A percentile compares a stretch with the other conserved stretches of the same genome.
Evolutionary conservation across 2,329 filamentous ascomycete genomes (phyloP).

Genomic region (Hawksworthiomyces lignivorus): DNA sequence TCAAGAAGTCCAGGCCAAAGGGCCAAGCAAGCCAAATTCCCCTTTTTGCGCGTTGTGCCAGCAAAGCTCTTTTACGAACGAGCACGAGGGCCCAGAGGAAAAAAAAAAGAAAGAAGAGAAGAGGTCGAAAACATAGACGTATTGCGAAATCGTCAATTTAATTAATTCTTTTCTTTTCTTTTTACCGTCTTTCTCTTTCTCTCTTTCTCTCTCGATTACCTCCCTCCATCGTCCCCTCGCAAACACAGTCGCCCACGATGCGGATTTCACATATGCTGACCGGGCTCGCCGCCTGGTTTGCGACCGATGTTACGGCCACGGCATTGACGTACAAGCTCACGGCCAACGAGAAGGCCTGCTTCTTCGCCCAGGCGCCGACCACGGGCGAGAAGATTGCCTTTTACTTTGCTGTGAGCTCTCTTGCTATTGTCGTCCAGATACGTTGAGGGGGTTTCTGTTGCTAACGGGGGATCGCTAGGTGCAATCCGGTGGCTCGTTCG

Average conservation of each 20-base stretch:
- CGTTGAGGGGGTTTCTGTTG: neutral
- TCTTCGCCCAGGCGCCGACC: constrained; percentile 74
- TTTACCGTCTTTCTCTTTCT: neutral
- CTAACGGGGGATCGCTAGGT: constrained; percentile 50
- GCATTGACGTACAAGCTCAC: constrained; percentile 88
- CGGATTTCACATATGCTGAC: constrained; percentile 53
- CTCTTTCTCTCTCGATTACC: neutral
- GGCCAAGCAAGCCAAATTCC: constrained; percentile 1
- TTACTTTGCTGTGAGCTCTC: constrained; percentile 79
- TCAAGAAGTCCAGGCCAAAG: constrained; percentile 6
- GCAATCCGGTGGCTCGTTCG: constrained; percentile 96
- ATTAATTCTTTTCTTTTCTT: too few species aligned
- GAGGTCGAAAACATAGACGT: too few species aligned
- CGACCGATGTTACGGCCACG: constrained; percentile 70
- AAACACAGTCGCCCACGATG: constrained; percentile 42
- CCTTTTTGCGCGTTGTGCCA: constrained; percentile 8
- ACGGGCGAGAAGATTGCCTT: constrained; percentile 87
- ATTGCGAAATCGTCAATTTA: too few species aligned
- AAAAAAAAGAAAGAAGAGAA: neutral
- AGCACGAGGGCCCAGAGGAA: neutral
- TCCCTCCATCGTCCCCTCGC: neutral
- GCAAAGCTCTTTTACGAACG: too few species aligned
- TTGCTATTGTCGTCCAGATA: too few species aligned
- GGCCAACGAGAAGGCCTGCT: constrained; percentile 92
- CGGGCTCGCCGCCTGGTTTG: constrained; percentile 63